Base-by-base conservation (phyloP, 1,139 yeast genomes). In the Pichia sp. region DNA sequence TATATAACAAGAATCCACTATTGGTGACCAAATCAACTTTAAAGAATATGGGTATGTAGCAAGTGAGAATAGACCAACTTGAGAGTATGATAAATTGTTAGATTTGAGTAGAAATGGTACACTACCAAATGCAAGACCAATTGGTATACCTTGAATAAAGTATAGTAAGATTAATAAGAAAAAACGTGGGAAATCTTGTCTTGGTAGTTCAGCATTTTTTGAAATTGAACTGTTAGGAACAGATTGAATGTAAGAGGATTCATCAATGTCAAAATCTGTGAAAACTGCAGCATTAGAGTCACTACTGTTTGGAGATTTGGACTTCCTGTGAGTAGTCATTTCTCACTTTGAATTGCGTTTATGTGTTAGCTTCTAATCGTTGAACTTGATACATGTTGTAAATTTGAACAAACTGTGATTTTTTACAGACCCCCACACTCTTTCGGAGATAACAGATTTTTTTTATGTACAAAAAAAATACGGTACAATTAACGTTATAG, bases 41-140 rank as follows among this genome's bases (percentile, higher is more conserved):
- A 91, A 67, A 9, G 96, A 84, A 62, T 91, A 91, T 1, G 99
- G 98, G 57, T 91, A 93, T 5, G 96, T 79, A 0, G 97, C 96
- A 49, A 91, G 67, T 2, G 95, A 78, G 59, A 93, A 93, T 4
- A 89, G 60, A 0, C 97, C 98, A 10, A 91, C 85, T 54, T 88
- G 94, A 1, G 96, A 78, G 57, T 84, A 91, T n/a, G 88, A 73
- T 22, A 89, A 69, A 8, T 66, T 59, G 43, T 62, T 57, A 10
- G 91, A 74, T 60, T 91, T 91, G 44, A 93, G 68, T 26, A 93
- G 67, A 55, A 89, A 91, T 1, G 98, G 99, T n/a, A 91, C 72
- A 1, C 95, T 82, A 4, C 98, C 98, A 66, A 91, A 88, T 2
- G 96, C 95, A 33, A 91, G 63, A 0, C 99, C 99, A 14, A 89